Conservation (phyloP, 2,329 filamentous ascomycete genomes). For the Beauveria medogensis region DNA sequence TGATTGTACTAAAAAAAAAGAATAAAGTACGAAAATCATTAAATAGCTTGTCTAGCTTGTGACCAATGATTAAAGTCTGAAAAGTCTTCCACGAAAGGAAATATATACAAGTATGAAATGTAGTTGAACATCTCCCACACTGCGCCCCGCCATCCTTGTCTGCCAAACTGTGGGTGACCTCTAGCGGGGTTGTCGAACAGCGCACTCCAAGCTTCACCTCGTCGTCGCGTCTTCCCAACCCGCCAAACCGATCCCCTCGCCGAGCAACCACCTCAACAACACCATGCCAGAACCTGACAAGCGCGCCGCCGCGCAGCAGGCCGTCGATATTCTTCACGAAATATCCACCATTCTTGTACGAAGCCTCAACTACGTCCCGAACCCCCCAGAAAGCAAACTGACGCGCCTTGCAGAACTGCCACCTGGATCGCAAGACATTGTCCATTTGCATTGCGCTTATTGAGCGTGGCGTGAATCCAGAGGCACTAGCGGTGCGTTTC, state of each 20-base stretch:
- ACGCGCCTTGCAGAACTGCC: constrained; percentile 62
- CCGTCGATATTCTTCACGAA: constrained; percentile 75
- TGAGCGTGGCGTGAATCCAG: constrained; percentile 93
- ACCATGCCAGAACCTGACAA: constrained; percentile 51
- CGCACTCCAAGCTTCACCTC: neutral
- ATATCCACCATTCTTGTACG: constrained; percentile 82
- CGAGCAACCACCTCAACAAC: neutral
- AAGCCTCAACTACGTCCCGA: neutral
- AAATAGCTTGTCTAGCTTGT: no score
- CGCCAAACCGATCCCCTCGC: neutral
- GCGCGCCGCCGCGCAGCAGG: constrained; percentile 70
- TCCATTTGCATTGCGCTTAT: constrained; percentile 96
- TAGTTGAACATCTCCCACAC: neutral
- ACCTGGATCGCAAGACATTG: constrained; percentile 81
- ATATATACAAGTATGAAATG: no score
- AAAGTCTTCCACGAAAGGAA: neutral
- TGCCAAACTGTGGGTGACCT: neutral
- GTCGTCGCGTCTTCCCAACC: neutral
- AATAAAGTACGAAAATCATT: no score
- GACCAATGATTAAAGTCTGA: no score
- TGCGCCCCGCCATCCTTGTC: neutral
- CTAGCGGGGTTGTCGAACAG: neutral
- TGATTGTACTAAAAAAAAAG: no score
- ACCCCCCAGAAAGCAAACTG: neutral
- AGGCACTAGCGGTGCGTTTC: constrained; percentile 74